Percentiles rank a stretch among this genome's conserved stretches.
phyloP scores from a whole-genome alignment of 768 basidiomycete species.

The Pleurotus citrinopileatus region DNA sequence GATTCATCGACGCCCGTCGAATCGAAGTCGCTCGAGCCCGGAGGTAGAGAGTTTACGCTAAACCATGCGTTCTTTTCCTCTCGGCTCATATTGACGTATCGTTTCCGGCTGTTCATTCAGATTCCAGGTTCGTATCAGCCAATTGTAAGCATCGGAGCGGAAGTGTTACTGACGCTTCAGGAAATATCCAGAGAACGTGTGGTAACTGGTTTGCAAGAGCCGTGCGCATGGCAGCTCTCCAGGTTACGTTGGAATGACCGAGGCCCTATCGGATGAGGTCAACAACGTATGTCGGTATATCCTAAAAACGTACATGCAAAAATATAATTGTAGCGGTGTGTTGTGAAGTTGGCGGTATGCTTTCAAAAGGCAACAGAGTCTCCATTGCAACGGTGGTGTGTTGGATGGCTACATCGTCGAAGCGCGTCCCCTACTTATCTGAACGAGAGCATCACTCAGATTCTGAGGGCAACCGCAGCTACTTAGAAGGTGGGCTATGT shows the following conservation, averaged over 20 bases:
- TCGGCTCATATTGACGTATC: constrained; percentile 26
- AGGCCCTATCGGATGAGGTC: constrained; percentile 27
- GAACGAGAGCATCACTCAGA: not conserved
- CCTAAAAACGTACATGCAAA: constrained; percentile 2
- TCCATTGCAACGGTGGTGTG: not conserved
- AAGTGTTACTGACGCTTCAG: constrained; percentile 34
- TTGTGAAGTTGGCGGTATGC: not conserved
- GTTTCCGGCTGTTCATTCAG: constrained; percentile 20
- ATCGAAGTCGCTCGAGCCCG: constrained; percentile 32
- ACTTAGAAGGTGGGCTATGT: constrained; percentile 7
- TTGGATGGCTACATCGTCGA: not conserved
- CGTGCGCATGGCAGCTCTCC: constrained; percentile 30
- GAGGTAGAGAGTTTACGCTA: constrained; percentile 34
- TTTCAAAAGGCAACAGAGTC: not conserved
- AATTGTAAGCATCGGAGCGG: not conserved
- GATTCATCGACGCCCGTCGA: constrained; percentile 30
- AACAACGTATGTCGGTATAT: not conserved
- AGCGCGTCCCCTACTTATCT: constrained; percentile 1
- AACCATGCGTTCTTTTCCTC: constrained; percentile 39
- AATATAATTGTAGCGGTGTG: constrained; percentile 2
- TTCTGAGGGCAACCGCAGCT: constrained; percentile 3
- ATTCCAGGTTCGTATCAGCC: not conserved
- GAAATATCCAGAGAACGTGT: constrained; percentile 39
- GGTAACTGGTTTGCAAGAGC: constrained; percentile 33
- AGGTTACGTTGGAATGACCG: constrained; percentile 35